Base-by-base conservation (phyloP, 257 asterid genomes). In the Solanum pennellii region DNA sequence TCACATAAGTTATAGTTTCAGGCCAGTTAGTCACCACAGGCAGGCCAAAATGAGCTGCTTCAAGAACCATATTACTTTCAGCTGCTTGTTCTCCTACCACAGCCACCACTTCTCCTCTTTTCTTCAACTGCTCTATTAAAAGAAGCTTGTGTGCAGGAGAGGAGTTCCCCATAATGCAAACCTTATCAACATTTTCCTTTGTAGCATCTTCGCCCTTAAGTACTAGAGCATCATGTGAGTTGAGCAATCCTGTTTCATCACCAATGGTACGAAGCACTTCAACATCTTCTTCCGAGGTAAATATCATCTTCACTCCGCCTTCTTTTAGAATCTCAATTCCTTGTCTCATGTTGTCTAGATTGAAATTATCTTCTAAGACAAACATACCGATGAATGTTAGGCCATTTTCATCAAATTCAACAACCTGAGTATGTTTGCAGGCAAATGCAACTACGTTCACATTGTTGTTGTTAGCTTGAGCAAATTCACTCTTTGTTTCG, bases 21-120 rank as follows among this genome's bases (percentile, higher is more conserved):
- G 92, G 89, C 91, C 92, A 87, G 89, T 86, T 79, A 75, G 82
- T 85, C 74, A 89, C 91, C 35, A 86, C 45, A 10, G 91, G 84
- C 82, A 90, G 42, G 41, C 92, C 92, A 62, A 92, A 47, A 20
- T 90, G 83, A 25, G 93, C 90, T 86, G 82, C 86, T 88, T 87
- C 89, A 31, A 91, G 87, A 9, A 90, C 90, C 5, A 91, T 91
- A 21, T 89, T 76, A 41, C 60, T 41, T 45, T 76, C 91, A 49
- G 88, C 90, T 3, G 27, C 13, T n/a, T 44, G 66, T 60, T 91
- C 92, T 42, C 89, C 93, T 16, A 90, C 5, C 25, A 91, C 65
- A 12, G 90, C 91, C 56, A 91, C 92, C 31, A 89, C 86, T 18
- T 89, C 47, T 8, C 91, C 92, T 33, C 52, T 84, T 59, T 82